Conservation (phyloP, 768 basidiomycete genomes). For the Cantharellus anzutake region DNA sequence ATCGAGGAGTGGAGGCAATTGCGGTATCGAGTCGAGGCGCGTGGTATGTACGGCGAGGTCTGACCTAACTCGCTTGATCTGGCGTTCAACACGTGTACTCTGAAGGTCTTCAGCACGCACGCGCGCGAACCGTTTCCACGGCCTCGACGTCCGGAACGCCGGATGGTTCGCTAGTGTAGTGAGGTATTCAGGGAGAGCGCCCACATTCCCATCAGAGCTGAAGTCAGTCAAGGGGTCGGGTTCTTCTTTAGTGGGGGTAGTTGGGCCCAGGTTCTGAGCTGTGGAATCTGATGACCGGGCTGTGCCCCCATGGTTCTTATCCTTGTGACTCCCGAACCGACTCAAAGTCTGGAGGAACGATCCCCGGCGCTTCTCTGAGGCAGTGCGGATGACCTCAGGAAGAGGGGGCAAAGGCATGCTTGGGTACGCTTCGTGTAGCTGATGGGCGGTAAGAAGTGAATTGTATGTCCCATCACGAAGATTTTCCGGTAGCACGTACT, state of each 20-base stretch:
- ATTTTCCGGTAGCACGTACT: constrained; percentile 7
- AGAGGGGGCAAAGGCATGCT: constrained; percentile 36
- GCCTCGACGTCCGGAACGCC: constrained; percentile 37
- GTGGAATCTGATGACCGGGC: not conserved
- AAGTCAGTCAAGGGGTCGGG: constrained; percentile 29
- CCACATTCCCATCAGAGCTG: constrained; percentile 8
- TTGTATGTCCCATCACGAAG: not conserved
- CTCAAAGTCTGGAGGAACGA: constrained; percentile 65
- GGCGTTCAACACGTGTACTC: constrained; percentile 69
- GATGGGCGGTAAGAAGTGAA: not conserved
- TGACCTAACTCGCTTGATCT: constrained; percentile 72
- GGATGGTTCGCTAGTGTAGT: constrained; percentile 56
- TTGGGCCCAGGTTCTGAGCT: constrained; percentile 34
- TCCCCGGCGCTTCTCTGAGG: constrained; percentile 28
- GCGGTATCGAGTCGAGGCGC: not conserved
- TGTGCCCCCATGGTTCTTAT: not conserved
- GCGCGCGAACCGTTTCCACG: constrained; percentile 74
- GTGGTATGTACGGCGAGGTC: constrained; percentile 56
- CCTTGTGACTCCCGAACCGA: constrained; percentile 1
- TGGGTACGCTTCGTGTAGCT: constrained; percentile 44
- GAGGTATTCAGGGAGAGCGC: constrained; percentile 28
- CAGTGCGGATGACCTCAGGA: constrained; percentile 18
- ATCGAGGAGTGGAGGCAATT: not conserved
- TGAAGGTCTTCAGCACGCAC: constrained; percentile 78
- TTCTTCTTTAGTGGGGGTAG: constrained; percentile 29